A percentile compares a stretch with the other conserved stretches of the same genome.
Conservation (phyloP, 78 protist genomes). For the Cavenderia fasciculata region DNA sequence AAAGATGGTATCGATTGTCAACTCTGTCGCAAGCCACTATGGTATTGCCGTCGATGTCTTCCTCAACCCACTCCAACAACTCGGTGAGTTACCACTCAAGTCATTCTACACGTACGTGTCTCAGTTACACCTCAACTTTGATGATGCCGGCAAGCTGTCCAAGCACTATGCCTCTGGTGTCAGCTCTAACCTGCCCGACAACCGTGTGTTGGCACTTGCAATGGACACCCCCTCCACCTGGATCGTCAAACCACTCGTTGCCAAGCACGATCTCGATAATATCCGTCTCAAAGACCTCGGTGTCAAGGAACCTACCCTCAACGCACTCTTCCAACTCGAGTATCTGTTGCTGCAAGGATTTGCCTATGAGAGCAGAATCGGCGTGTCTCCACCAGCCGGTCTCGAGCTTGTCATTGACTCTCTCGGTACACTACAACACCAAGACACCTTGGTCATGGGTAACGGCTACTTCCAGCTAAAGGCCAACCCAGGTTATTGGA, state of each 20-base stretch:
- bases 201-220: slow-evolving; percentile 67
- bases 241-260: slow-evolving; percentile 69
- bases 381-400: slow-evolving; percentile 31
- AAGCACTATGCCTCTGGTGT: too few relatives aligned
- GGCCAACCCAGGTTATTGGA: slow-evolving; percentile 90
- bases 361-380: not conserved
- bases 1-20: slow-evolving; percentile 47
- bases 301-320: slow-evolving; percentile 14
- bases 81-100: slow-evolving; percentile 69
- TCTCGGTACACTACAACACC: not conserved
- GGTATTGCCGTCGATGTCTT: slow-evolving; percentile 24
- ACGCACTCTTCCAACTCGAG: slow-evolving; percentile 64
- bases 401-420: slow-evolving; percentile 2
- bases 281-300: slow-evolving; percentile 75
- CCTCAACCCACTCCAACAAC: slow-evolving; percentile 27
- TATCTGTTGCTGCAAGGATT: slow-evolving; percentile 67
- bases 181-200: slow-evolving; percentile 32
- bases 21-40: slow-evolving; percentile 20
- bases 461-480: slow-evolving; percentile 94
- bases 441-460: slow-evolving; percentile 82
- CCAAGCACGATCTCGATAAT: slow-evolving; percentile 80
- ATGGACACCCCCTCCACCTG: slow-evolving; percentile 70
- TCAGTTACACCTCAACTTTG: slow-evolving; percentile 9
- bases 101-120: slow-evolving; percentile 46
- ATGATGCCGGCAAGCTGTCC: not conserved